A percentile compares a stretch with the other conserved stretches of the same genome.
Evolutionary conservation across 2,329 filamentous ascomycete species (phyloP).

Genomic region (Cladosporium sp.): DNA sequence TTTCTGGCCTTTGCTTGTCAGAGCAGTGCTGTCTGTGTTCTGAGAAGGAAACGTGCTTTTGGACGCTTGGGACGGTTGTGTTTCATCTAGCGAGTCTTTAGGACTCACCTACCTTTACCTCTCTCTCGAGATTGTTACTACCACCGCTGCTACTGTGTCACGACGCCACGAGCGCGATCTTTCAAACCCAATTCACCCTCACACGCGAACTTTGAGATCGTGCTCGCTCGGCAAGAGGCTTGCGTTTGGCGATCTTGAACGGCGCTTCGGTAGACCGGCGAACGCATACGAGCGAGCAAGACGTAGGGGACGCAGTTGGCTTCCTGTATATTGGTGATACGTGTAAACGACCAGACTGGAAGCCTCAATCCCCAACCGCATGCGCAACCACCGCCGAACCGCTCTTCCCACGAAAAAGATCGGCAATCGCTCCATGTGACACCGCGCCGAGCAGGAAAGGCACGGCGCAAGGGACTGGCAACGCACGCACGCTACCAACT

Average conservation of each 20-base stretch:
- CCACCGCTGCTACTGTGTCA: not conserved
- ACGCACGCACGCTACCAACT: not conserved
- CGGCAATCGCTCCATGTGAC: conserved; percentile 11
- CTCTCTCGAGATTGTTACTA: not conserved
- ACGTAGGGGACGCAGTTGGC: no score
- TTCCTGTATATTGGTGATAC: not conserved
- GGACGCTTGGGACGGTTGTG: not conserved
- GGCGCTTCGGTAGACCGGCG: not conserved
- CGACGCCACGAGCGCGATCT: not conserved
- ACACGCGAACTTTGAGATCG: not conserved
- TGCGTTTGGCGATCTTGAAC: not conserved
- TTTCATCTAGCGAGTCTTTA: not conserved
- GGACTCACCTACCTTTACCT: not conserved
- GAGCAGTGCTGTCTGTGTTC: not conserved
- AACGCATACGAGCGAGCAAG: no score
- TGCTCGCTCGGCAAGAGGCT: not conserved
- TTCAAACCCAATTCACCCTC: not conserved
- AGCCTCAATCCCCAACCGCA: not conserved
- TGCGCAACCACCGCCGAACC: not conserved
- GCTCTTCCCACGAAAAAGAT: conserved; percentile 1
- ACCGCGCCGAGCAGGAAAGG: conserved; percentile 12
- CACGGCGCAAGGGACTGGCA: conserved; percentile 16
- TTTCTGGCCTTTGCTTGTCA: not conserved
- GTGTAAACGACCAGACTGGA: not conserved
- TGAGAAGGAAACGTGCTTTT: not conserved